phyloP scores from a whole-genome alignment of 345 rosid species.

The Abelmoschus esculentus region DNA sequence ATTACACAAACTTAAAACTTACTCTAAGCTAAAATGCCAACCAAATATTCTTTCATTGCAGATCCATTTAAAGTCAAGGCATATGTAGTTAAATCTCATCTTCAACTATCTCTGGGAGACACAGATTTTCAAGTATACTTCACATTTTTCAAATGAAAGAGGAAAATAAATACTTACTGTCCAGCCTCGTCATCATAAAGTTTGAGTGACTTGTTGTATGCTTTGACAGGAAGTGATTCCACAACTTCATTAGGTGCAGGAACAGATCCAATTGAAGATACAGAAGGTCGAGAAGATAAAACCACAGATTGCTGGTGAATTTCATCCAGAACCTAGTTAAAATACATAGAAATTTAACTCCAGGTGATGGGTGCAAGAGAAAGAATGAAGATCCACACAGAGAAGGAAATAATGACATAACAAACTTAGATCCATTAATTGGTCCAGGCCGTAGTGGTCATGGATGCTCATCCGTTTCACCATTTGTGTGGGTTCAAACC shows the following conservation, averaged over 20 bases:
- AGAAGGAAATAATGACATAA: background rate
- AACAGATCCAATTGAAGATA: constrained; percentile 86
- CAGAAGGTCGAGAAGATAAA: constrained; percentile 78
- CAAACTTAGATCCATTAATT: background rate
- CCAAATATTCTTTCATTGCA: background rate
- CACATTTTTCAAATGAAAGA: background rate
- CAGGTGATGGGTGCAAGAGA: constrained; percentile 9
- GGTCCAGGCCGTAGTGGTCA: no score
- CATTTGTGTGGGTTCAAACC: no score
- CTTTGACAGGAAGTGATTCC: constrained; percentile 67
- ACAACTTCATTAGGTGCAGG: constrained; percentile 93
- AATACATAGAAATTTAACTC: constrained; percentile 21
- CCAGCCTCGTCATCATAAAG: constrained; percentile 66
- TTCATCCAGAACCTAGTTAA: constrained; percentile 94
- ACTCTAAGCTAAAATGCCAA: background rate
- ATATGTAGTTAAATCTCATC: background rate
- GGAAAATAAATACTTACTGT: constrained; percentile 43
- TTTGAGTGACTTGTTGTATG: constrained; percentile 42
- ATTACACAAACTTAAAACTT: background rate
- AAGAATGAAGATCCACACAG: background rate
- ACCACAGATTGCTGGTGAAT: constrained; percentile 96
- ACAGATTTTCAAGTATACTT: background rate
- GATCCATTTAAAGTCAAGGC: background rate
- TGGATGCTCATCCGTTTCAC: no score
- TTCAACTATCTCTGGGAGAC: background rate